phyloP scores from a whole-genome alignment of 2,329 filamentous ascomycete species.

The Clathrospora elynae region DNA sequence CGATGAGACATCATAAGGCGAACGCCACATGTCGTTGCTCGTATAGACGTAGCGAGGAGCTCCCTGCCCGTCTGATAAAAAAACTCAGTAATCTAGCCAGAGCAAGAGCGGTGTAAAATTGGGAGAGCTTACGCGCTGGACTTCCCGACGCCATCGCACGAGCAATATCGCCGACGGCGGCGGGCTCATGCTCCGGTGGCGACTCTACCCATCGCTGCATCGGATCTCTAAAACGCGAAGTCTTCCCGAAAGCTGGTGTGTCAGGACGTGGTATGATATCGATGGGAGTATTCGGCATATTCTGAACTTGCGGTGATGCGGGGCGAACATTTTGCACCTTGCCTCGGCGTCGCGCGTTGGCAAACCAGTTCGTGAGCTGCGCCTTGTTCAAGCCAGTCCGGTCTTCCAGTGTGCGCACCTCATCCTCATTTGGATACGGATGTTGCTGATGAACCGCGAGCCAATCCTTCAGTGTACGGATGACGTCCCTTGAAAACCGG shows the following conservation, averaged over 20 bases:
- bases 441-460: conserved; percentile 26
- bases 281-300: conserved; percentile 15
- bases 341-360: conserved; percentile 34
- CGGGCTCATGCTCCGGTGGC: conserved; percentile 37
- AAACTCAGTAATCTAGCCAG: background rate
- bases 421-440: conserved; percentile 31
- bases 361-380: conserved; percentile 38
- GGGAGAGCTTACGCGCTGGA: conserved; percentile 7
- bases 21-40: conserved; percentile 19
- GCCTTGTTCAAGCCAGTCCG: conserved; percentile 32
- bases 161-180: conserved; percentile 29
- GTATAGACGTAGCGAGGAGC: too few relatives aligned
- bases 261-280: conserved; percentile 32
- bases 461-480: conserved; percentile 33
- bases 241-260: conserved; percentile 24
- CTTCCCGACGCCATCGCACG: conserved; percentile 33
- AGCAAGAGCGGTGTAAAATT: conserved; percentile 4
- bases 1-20: conserved; percentile 22
- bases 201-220: conserved; percentile 39
- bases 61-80: background rate
- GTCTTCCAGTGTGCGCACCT: conserved; percentile 24
- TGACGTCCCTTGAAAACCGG: conserved; percentile 33
- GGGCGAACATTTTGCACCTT: conserved; percentile 21
- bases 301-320: conserved; percentile 13
- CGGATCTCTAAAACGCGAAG: conserved; percentile 20